Percentiles rank a stretch among this genome's conserved stretches.
Conservation (phyloP, 148 eudicot species). For the Pouteria glomerata region DNA sequence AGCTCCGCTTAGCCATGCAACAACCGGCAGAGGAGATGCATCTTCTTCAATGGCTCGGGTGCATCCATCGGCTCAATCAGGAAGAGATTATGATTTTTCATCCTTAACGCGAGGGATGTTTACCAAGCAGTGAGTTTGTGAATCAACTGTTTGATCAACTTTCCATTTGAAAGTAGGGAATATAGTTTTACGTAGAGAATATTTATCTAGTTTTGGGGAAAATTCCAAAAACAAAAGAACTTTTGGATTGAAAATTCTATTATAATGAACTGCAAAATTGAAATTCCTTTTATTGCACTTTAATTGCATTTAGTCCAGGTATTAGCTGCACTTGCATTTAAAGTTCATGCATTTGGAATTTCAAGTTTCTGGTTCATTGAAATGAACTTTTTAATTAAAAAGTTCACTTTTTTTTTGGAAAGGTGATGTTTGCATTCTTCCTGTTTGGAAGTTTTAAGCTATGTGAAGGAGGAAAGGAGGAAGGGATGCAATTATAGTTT, state of each 20-base stretch:
- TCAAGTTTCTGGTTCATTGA: too few species aligned
- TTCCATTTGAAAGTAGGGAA: background rate
- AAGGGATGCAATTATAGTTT: background rate
- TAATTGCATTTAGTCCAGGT: too few species aligned
- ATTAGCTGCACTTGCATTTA: too few species aligned
- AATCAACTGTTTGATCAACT: background rate
- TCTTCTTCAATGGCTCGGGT: slow-evolving; percentile 27
- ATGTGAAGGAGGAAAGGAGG: too few species aligned
- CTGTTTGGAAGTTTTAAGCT: background rate
- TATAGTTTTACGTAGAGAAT: background rate
- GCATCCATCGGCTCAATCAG: slow-evolving; percentile 33
- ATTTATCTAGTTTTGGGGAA: too few species aligned
- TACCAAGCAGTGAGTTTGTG: slow-evolving; percentile 13
- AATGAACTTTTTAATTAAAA: too few species aligned
- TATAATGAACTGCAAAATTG: too few species aligned
- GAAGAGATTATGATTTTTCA: slow-evolving; percentile 67
- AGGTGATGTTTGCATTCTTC: background rate
- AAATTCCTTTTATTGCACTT: too few species aligned
- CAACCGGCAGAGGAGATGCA: slow-evolving; percentile 14
- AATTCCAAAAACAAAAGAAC: too few species aligned
- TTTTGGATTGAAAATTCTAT: too few species aligned
- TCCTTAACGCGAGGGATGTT: slow-evolving; percentile 52
- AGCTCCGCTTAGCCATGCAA: slow-evolving; percentile 10
- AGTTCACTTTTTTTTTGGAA: too few species aligned
- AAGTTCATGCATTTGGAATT: too few species aligned